phyloP scores from a whole-genome alignment of 1,284 basidiomycete genomes.

The Rhizopogon hawkerae region DNA sequence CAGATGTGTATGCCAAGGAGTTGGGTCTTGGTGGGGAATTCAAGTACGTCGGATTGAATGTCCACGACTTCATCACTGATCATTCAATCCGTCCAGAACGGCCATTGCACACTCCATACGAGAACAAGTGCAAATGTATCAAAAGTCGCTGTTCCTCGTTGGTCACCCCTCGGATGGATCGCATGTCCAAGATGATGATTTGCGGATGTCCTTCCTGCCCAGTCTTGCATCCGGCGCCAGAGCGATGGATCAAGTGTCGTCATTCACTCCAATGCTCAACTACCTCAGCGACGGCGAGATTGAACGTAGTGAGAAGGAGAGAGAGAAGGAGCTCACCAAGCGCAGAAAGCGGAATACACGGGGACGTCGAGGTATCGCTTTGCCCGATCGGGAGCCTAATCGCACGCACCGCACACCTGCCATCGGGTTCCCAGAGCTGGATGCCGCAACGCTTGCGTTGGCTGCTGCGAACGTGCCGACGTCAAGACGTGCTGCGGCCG shows the following conservation, averaged over 20 bases:
- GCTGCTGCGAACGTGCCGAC: constrained; percentile 58
- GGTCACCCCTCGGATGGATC: constrained; percentile 82
- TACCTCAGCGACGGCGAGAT: constrained; percentile 86
- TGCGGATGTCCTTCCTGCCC: constrained; percentile 84
- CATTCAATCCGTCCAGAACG: constrained; percentile 47
- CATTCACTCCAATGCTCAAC: constrained; percentile 83
- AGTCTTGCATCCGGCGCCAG: constrained; percentile 65
- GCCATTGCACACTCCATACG: constrained; percentile 94
- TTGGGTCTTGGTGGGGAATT: constrained; percentile 91
- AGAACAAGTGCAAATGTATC: constrained; percentile 89
- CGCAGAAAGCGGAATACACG: constrained; percentile 84
- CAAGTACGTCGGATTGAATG: constrained; percentile 48
- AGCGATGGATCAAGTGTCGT: constrained; percentile 63
- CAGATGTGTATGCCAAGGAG: constrained; percentile 80
- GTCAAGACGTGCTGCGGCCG: constrained; percentile 73
- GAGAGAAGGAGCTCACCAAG: constrained; percentile 83
- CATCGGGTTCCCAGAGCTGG: constrained; percentile 74
- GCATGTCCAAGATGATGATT: constrained; percentile 82
- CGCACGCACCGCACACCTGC: constrained; percentile 87
- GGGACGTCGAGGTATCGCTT: constrained; percentile 78
- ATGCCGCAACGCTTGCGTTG: constrained; percentile 56
- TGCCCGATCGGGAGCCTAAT: constrained; percentile 90
- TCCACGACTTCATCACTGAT: constrained; percentile 9
- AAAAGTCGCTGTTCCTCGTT: constrained; percentile 87
- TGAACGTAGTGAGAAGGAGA: constrained; percentile 83